Percentiles rank a stretch among this genome's conserved stretches.
phyloP scores from a whole-genome alignment of 345 rosid genomes.

The Balakata baccata region DNA sequence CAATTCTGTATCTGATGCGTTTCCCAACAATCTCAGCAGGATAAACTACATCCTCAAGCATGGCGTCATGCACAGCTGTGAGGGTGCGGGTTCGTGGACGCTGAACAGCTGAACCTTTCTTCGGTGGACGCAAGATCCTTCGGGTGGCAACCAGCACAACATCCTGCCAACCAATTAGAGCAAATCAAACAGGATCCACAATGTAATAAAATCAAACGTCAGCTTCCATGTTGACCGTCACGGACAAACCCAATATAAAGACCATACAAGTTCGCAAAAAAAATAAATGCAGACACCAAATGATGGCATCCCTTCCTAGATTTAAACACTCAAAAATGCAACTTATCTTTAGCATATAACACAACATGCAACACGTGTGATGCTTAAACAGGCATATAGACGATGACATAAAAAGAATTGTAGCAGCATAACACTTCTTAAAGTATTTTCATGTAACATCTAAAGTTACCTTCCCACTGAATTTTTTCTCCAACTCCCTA shows the following conservation, averaged over 20 bases:
- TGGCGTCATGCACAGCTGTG: slow-evolving; percentile 75
- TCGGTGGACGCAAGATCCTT: slow-evolving; percentile 79
- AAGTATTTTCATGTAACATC: not conserved
- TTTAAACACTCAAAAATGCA: not conserved
- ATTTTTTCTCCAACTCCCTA: slow-evolving; percentile 89
- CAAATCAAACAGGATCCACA: not conserved
- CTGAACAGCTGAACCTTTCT: slow-evolving; percentile 90
- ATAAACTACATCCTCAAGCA: slow-evolving; percentile 75
- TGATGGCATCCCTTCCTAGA: not conserved
- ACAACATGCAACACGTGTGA: not conserved
- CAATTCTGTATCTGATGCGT: slow-evolving; percentile 64
- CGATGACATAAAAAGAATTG: not conserved
- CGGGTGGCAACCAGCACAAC: slow-evolving; percentile 68
- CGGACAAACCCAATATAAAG: not conserved
- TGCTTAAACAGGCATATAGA: not conserved
- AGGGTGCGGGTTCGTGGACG: slow-evolving; percentile 79
- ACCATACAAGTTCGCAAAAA: not conserved
- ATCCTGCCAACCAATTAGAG: slow-evolving; percentile 38
- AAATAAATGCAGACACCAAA: not conserved
- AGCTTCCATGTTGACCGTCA: not conserved
- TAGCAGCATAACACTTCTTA: not conserved
- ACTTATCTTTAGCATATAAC: not conserved
- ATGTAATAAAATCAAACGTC: not conserved
- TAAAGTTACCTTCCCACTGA: slow-evolving; percentile 74
- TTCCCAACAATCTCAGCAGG: slow-evolving; percentile 96